Evolutionary conservation across 306 rosid species (phyloP), one percentile per base, ranked within the genome.

Genomic region (Rubus parviflorus): DNA sequence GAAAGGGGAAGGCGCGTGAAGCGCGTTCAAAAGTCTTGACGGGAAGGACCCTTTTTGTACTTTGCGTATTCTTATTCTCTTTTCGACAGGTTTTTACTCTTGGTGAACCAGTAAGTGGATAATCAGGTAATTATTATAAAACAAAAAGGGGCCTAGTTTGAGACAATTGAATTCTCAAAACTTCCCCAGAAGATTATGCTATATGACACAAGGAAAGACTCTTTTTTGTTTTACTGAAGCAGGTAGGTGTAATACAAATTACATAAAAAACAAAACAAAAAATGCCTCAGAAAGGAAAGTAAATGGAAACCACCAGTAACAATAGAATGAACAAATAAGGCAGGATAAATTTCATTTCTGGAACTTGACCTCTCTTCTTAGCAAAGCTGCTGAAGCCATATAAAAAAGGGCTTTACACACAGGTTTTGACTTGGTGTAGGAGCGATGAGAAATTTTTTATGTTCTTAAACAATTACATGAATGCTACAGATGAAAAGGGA

Each of bases 331-430:
- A 75, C 46, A 35, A 41, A 60, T 46, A 17, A 75, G 8, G 40
- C 22, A 40, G 47, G 13, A 45, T 19, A 58, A 9, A 30, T 23
- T 22, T 22, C 56, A 57, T 45, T 41, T 73, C 51, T 4, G 56
- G 43, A 73, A 48, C 25, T 22, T 57, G 23, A 74, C 68, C 25
- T 15, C 38, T 65, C 38, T 38, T 20, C 3, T 40, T 2, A 41
- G 76, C 16, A 43, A 72, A 56, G 76, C 66, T 40, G 6, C 23
- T 42, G 30, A 54, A 57, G 77, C 77, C 56, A 74, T 60, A 46
- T 11, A 45, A 23, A 74, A 74, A 42, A 43, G 6, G 67, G 77
- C 77, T 23, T 74, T 25, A 8, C 56, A 57, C 30, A 30, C 43
- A 57, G 25, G 69, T 23, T 73, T 56, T 49, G 62, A 73, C 56